These are phyloP conservation scores for Allium cepa DNA, from an alignment of 106 monocot genomes.

Conservation along the genomic window DNA sequence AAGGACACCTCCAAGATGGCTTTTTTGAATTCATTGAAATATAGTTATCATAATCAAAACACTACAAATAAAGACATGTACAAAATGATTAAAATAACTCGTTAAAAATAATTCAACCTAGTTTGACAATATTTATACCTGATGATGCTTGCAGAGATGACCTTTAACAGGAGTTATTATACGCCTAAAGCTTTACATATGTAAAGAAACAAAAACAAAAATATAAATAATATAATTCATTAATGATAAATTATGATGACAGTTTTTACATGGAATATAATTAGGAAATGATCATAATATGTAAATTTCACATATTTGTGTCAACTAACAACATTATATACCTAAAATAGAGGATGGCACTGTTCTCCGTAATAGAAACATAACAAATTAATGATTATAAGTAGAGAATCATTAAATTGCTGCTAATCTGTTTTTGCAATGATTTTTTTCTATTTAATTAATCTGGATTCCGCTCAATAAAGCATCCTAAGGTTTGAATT, in stretches of 20 bases:
- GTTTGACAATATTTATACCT: conserved; percentile 34
- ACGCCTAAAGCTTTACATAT: conserved; percentile 61
- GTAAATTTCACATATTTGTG: background rate
- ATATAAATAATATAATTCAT: background rate
- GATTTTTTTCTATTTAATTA: no score
- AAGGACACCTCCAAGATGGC: conserved; percentile 90
- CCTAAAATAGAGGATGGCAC: background rate
- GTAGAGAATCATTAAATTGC: no score
- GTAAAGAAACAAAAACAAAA: background rate
- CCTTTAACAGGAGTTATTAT: conserved; percentile 91
- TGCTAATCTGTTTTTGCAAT: no score
- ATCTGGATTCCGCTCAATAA: no score
- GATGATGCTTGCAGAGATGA: conserved; percentile 83
- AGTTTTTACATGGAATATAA: no score
- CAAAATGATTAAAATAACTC: background rate
- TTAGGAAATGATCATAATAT: no score
- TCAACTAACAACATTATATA: background rate
- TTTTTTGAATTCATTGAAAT: conserved; percentile 83
- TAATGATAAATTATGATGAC: no score
- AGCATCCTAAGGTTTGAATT: no score
- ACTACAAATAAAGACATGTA: conserved; percentile 30
- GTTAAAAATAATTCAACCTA: background rate
- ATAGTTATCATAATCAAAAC: conserved; percentile 96
- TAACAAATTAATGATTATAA: no score
- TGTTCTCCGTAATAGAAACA: no score